phyloP scores from a whole-genome alignment of 192 early-diverging fungal species.

The Coemansia aciculifera region DNA sequence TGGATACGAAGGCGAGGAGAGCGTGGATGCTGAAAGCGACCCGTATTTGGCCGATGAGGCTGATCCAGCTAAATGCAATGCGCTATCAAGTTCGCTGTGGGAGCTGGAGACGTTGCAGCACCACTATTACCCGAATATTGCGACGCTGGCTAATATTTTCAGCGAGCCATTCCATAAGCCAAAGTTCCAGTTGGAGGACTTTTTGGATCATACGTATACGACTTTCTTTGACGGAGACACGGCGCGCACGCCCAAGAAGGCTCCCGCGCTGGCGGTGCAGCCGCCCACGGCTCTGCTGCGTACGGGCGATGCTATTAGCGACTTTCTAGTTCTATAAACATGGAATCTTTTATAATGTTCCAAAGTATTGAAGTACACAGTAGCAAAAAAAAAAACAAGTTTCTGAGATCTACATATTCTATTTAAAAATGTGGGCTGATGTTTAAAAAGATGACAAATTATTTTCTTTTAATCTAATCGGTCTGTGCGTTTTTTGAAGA shows the following conservation, averaged over 20 bases:
- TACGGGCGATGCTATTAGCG: conserved; percentile 51
- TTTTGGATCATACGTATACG: conserved; percentile 87
- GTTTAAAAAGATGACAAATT: background rate
- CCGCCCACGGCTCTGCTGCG: conserved; percentile 57
- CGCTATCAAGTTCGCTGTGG: conserved; percentile 90
- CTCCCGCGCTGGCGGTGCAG: conserved; percentile 62
- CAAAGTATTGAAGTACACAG: too few relatives aligned
- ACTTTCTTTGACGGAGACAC: conserved; percentile 73
- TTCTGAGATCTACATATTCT: background rate
- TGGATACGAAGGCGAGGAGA: conserved; percentile 47
- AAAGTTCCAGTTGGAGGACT: conserved; percentile 89
- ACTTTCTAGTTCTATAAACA: conserved; percentile 37
- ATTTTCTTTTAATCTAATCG: background rate
- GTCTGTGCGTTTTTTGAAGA: background rate
- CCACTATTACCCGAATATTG: conserved; percentile 87
- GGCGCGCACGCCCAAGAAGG: conserved; percentile 60
- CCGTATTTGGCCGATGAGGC: conserved; percentile 57
- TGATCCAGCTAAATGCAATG: conserved; percentile 78
- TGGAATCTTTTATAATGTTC: background rate
- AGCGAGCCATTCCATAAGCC: conserved; percentile 86
- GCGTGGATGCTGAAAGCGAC: conserved; percentile 20
- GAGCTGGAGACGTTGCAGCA: conserved; percentile 84
- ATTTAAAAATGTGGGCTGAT: background rate
- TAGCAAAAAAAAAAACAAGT: background rate
- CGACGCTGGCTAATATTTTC: conserved; percentile 82